Conservation (phyloP, 1,284 basidiomycete species). For the Mrakiaceae sp. region DNA sequence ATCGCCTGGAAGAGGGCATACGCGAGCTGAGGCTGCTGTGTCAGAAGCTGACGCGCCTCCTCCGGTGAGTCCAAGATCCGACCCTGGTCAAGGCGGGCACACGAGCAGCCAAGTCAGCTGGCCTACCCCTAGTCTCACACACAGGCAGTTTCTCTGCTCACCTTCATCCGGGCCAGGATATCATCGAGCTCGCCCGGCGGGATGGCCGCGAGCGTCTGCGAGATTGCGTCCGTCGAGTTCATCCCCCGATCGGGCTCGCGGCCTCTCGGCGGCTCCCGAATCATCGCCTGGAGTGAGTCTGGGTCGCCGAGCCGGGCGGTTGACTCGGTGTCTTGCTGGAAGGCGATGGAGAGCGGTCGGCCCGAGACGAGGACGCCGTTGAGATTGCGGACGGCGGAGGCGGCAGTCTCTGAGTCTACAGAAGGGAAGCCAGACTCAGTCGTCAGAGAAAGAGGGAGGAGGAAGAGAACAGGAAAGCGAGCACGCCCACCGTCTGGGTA, state of each 20-base stretch:
- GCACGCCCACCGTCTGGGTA: background rate
- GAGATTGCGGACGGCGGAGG: slow-evolving; percentile 73
- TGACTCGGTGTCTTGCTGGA: slow-evolving; percentile 16
- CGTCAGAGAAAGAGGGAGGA: background rate
- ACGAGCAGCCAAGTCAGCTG: too few species aligned
- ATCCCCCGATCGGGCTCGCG: slow-evolving; percentile 62
- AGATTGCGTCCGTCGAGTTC: slow-evolving; percentile 73
- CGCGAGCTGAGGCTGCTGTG: slow-evolving; percentile 79
- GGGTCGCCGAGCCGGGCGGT: slow-evolving; percentile 6
- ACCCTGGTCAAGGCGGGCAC: slow-evolving; percentile 41
- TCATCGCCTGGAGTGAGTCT: slow-evolving; percentile 18
- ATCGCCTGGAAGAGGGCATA: slow-evolving; percentile 96
- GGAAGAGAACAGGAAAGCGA: background rate
- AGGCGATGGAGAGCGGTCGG: slow-evolving; percentile 58
- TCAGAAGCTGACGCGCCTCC: slow-evolving; percentile 68
- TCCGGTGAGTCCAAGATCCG: slow-evolving; percentile 86
- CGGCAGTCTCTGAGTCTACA: slow-evolving; percentile 81
- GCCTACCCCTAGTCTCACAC: background rate
- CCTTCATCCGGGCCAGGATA: slow-evolving; percentile 97
- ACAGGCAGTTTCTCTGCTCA: slow-evolving; percentile 33
- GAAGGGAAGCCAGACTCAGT: background rate
- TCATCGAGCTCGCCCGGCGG: slow-evolving; percentile 79
- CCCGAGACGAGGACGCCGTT: slow-evolving; percentile 72
- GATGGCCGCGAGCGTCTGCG: slow-evolving; percentile 72
- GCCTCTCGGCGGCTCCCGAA: slow-evolving; percentile 54